Base-by-base conservation (phyloP, 352 stramenopile genomes). In the Globisporangium paddicum region DNA sequence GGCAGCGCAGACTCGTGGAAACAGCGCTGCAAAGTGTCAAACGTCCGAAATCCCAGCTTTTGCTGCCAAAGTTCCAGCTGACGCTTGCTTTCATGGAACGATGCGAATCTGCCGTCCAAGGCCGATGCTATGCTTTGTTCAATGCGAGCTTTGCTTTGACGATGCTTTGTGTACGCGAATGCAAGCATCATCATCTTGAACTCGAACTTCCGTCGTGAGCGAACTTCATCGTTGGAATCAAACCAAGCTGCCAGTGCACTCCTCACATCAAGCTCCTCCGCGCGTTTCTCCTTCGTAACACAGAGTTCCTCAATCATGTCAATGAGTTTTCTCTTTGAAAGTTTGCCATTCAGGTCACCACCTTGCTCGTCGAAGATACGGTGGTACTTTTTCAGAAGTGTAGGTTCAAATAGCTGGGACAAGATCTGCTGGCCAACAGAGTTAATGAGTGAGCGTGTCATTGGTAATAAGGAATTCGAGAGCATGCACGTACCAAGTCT, bases 1-100 rank as follows among this genome's bases (percentile, higher is more conserved):
- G 76, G 66, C 3, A 88, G 28, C 0, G 74, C 62, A 1, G 67
- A 61, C n/a, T 83, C 73, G 28, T 87, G 79, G 28, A 89, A 87
- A 49, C 68, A 67, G 0, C 76, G 69, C 40, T 87, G 79, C 2
- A 89, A 63, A 1, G 68, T 82, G 58, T 87, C 71, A 49, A 88
- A 88, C 6, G 73, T 53, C 1, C 77, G 68, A 38, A 76, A 77
- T 0, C 78, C 76, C 11, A 90, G 62, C 30, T 87, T 88, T 2
- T 87, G 71, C 30, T 88, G 80, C 77, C 80, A 90, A 13, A 88
- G 21, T 30, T 90, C 75, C 0, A 88, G 58, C 23, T 90, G 80
- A 9, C 75, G 70, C 26, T 78, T 77, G 53, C 66, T 73, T 37
- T 90, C 80, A 9, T 87, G 73, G 13, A 77, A 72, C 0, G 71